A percentile compares a stretch with the other conserved stretches of the same genome.
phyloP scores from a whole-genome alignment of 768 basidiomycete species.

The Pulveroboletus sp. region DNA sequence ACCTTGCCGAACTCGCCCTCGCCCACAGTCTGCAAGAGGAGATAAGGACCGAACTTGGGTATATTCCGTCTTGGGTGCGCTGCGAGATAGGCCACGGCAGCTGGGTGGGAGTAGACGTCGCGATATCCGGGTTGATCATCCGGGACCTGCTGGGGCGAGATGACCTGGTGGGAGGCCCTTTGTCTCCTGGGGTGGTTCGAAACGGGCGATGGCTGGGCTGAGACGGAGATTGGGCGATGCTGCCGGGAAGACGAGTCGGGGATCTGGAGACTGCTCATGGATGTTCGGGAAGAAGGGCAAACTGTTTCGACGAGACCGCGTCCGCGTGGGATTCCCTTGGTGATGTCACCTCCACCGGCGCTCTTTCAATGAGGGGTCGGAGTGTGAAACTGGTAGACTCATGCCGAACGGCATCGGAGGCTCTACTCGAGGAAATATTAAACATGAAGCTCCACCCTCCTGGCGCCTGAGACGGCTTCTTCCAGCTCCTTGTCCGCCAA shows the following conservation, averaged over 20 bases:
- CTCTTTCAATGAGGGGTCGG: too few species aligned
- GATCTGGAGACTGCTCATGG: slow-evolving; percentile 40
- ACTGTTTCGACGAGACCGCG: slow-evolving; percentile 9
- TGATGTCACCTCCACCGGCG: slow-evolving; percentile 24
- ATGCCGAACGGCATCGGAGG: too few species aligned
- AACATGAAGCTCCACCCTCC: slow-evolving; percentile 65
- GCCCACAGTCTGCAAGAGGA: slow-evolving; percentile 92
- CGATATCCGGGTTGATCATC: slow-evolving; percentile 51
- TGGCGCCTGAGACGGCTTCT: slow-evolving; percentile 47
- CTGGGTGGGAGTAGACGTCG: slow-evolving; percentile 82
- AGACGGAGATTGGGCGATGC: slow-evolving; percentile 56
- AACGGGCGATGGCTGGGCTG: slow-evolving; percentile 48
- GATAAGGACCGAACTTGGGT: slow-evolving; percentile 92
- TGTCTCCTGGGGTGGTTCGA: slow-evolving; percentile 49
- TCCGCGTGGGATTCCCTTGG: slow-evolving; percentile 13
- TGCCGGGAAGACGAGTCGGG: slow-evolving; percentile 48
- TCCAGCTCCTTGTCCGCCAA: slow-evolving; percentile 55
- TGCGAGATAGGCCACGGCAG: slow-evolving; percentile 75
- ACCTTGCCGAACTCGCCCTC: slow-evolving; percentile 99
- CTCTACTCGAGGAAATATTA: too few species aligned
- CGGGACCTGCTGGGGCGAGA: slow-evolving; percentile 41
- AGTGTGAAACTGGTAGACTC: too few species aligned
- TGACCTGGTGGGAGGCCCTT: slow-evolving; percentile 70
- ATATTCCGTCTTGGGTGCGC: slow-evolving; percentile 84
- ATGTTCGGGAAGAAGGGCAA: slow-evolving; percentile 5